Conservation (phyloP, 1,139 yeast genomes). For the Yamadazyma kanchanaburiensis region DNA sequence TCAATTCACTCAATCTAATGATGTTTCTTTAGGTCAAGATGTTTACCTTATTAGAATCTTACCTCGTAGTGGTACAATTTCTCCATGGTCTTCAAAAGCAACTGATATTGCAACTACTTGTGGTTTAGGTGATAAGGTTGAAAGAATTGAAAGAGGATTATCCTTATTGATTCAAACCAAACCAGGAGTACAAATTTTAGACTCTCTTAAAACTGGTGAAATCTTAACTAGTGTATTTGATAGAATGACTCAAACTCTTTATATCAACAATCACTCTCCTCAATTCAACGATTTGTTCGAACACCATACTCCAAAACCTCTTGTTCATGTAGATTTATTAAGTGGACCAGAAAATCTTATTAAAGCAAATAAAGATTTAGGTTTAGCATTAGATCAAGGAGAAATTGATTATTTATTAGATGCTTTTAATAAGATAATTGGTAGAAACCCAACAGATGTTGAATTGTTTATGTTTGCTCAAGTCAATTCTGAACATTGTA, state of each 20-base stretch:
- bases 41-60: conserved; percentile 68
- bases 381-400: conserved; percentile 88
- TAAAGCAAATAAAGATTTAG: conserved; percentile 78
- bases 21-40: conserved; percentile 42
- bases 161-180: conserved; percentile 69
- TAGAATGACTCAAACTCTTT: conserved; percentile 88
- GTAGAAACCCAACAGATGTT: conserved; percentile 95
- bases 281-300: conserved; percentile 68
- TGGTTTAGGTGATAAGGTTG: conserved; percentile 68
- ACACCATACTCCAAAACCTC: conserved; percentile 80
- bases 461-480: conserved; percentile 99
- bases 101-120: conserved; percentile 90
- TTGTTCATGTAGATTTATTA: conserved; percentile 67
- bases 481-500: conserved; percentile 98
- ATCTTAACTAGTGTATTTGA: conserved; percentile 77
- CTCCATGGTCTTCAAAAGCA: conserved; percentile 99
- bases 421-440: conserved; percentile 71
- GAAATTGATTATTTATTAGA: conserved; percentile 85
- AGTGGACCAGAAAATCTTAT: conserved; percentile 60
- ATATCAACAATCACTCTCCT: conserved; percentile 52
- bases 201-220: conserved; percentile 16
- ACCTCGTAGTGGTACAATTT: conserved; percentile 94
- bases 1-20: conserved; percentile 28
- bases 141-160: conserved; percentile 88
- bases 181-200: conserved; percentile 57